Evolutionary conservation across 2,329 filamentous ascomycete genomes (phyloP), one percentile per base, ranked within the genome.

Genomic region (Monilinia polystroma): DNA sequence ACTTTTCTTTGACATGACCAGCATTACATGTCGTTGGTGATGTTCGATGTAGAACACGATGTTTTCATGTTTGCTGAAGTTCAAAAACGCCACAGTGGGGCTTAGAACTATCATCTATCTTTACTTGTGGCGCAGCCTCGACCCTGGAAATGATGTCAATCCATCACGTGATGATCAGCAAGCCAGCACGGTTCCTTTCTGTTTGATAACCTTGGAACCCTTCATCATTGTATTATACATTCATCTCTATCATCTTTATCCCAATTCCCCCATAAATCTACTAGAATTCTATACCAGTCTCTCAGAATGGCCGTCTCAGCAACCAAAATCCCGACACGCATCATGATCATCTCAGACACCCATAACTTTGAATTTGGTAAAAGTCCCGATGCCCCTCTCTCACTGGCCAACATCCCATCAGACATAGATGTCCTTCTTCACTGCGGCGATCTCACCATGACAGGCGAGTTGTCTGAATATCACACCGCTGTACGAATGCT

Each of bases 391-490:
- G 70, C 73, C 59, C 68, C 74, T 2, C 60, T 67, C 16, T 71
- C 72, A 0, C 80, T 84, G 47, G 23, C 59, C 6, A 64, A 56
- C 4, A 55, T 63, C 20, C 59, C 53, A 12, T 5, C 18, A 7
- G 35, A 66, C 6, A 63, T 70, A 47, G 77, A 80, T 62, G 72
- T 80, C 14, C 70, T 78, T 3, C 72, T 80, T 8, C 76, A 80
- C 64, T 78, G 76, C 51, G 78, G 78, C 6, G 77, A 80, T 67
- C 69, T 80, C 1, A 79, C 78, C 0, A 70, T 70, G 23, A 72
- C 71, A 1, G 72, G 73, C 3, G n/a, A 12, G 2, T 51, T 75
- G 0, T n/a, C 62, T 2, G 70, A 77, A 43, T 77, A 76, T 66
- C 63, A 70, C 14, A 60, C 69, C 1, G 68, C 74, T 11, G 49